phyloP scores from a whole-genome alignment of 2,329 filamentous ascomycete species.

The Sporothrix brunneoviolacea region DNA sequence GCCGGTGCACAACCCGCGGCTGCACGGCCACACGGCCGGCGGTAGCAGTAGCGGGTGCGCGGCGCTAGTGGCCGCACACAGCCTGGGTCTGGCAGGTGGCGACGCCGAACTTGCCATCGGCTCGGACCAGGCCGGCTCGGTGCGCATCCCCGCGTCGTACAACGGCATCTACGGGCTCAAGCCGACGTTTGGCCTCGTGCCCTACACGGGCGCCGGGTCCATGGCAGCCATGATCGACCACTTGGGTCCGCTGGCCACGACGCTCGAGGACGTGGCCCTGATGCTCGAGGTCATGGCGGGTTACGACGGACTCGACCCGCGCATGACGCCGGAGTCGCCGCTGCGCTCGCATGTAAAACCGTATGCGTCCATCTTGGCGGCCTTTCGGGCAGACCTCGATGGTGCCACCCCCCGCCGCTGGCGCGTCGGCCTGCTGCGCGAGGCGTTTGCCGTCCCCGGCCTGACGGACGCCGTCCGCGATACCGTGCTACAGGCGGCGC shows the following conservation, averaged over 20 bases:
- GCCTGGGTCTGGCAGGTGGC: too few relatives aligned
- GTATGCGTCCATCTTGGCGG: constrained; percentile 26
- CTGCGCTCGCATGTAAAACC: constrained; percentile 26
- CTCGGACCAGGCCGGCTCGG: constrained; percentile 65
- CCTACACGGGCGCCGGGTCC: constrained; percentile 40
- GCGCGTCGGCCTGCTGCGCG: constrained; percentile 38
- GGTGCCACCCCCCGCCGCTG: constrained; percentile 24
- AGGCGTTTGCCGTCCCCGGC: constrained; percentile 34
- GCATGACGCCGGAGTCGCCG: constrained; percentile 35
- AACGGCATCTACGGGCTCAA: constrained; percentile 39
- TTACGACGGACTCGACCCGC: constrained; percentile 40
- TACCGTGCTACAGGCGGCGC: constrained; percentile 30
- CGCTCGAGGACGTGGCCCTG: constrained; percentile 34
- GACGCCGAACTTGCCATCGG: constrained; percentile 42
- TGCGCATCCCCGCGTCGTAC: constrained; percentile 51
- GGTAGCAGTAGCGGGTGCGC: constrained; percentile 69
- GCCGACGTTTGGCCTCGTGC: constrained; percentile 41
- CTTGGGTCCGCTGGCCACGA: constrained; percentile 37
- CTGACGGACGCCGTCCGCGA: constrained; percentile 31
- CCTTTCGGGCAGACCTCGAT: constrained; percentile 15
- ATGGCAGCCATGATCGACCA: constrained; percentile 38
- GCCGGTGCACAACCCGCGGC: constrained; percentile 64
- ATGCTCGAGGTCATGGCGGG: constrained; percentile 37
- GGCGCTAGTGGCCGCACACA: constrained; percentile 25
- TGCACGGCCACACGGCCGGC: constrained; percentile 64